Conservation (phyloP, 495 filamentous ascomycete species). For the Lineolata rhizophorae region DNA sequence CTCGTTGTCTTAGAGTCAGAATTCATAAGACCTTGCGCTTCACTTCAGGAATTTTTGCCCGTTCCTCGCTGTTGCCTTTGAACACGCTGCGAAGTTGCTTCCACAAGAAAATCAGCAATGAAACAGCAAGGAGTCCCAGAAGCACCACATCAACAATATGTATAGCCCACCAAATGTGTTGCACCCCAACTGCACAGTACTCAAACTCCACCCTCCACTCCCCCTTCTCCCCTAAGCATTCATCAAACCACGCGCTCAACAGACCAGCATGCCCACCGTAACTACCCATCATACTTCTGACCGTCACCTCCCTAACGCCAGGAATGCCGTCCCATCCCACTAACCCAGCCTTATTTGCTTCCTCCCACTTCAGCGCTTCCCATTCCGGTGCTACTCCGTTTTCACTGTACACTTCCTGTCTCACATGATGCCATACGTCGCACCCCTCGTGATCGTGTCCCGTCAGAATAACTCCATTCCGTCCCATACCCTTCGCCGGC, state of each 20-base stretch:
- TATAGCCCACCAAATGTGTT: conserved; percentile 88
- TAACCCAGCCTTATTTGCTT: conserved; percentile 13
- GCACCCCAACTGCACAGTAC: conserved; percentile 55
- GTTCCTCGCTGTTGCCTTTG: no score
- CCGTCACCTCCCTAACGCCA: conserved; percentile 69
- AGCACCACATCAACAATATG: conserved; percentile 27
- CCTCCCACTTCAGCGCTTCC: neutral
- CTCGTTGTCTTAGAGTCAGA: no score
- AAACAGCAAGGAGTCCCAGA: no score
- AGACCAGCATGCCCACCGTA: conserved; percentile 77
- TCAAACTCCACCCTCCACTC: conserved; percentile 68
- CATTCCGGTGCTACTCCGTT: neutral
- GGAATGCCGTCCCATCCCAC: conserved; percentile 15
- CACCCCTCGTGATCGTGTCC: conserved; percentile 93
- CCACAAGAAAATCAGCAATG: no score
- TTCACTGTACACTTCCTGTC: conserved; percentile 9
- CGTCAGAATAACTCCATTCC: conserved; percentile 58
- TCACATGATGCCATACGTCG: conserved; percentile 50
- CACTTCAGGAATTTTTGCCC: no score
- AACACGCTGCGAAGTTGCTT: no score
- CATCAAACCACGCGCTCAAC: conserved; percentile 74
- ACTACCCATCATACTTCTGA: conserved; percentile 97
- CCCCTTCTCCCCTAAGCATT: conserved; percentile 18
- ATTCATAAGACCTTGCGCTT: no score
- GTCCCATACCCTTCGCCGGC: conserved; percentile 32